A percentile compares a stretch with the other conserved stretches of the same genome.
phyloP scores from a whole-genome alignment of 352 stramenopile species.

The Paralagenidium karlingii region DNA sequence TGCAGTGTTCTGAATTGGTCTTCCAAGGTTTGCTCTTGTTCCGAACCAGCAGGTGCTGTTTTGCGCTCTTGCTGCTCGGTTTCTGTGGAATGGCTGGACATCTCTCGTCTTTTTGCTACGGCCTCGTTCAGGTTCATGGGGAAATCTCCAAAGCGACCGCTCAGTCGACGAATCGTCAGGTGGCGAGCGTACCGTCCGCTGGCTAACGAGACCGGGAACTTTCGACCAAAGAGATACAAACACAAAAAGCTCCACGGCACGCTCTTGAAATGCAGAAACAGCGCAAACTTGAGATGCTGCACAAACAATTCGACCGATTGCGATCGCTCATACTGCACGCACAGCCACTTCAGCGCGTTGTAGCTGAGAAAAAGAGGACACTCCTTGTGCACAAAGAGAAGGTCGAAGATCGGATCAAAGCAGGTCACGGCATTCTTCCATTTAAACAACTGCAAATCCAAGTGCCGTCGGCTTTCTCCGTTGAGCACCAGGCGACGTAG shows the following conservation, averaged over 20 bases:
- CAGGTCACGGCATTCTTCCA: conserved; percentile 65
- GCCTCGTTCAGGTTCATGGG: conserved; percentile 12
- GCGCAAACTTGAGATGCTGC: conserved; percentile 40
- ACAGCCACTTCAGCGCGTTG: conserved; percentile 28
- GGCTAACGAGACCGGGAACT: not conserved
- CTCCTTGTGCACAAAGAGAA: conserved; percentile 46
- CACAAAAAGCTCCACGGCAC: conserved; percentile 51
- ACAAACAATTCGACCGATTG: conserved; percentile 56
- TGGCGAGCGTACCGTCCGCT: not conserved
- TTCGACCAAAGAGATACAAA: conserved; percentile 13
- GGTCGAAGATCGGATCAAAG: conserved; percentile 61
- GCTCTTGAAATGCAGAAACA: conserved; percentile 44
- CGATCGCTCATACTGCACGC: conserved; percentile 28
- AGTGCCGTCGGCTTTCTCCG: not conserved
- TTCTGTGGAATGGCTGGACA: conserved; percentile 3
- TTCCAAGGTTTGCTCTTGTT: too few species aligned
- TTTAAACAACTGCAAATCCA: conserved; percentile 70
- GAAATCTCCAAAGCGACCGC: not conserved
- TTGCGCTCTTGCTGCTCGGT: not conserved
- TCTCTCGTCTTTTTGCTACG: conserved; percentile 3
- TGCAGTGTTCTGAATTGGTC: too few species aligned
- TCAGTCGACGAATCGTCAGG: not conserved
- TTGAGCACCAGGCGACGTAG: conserved; percentile 18
- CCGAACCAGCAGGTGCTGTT: too few species aligned
- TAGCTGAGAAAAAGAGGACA: conserved; percentile 41